Base-by-base conservation (phyloP, 495 filamentous ascomycete genomes). In the Xylaria telfairii region DNA sequence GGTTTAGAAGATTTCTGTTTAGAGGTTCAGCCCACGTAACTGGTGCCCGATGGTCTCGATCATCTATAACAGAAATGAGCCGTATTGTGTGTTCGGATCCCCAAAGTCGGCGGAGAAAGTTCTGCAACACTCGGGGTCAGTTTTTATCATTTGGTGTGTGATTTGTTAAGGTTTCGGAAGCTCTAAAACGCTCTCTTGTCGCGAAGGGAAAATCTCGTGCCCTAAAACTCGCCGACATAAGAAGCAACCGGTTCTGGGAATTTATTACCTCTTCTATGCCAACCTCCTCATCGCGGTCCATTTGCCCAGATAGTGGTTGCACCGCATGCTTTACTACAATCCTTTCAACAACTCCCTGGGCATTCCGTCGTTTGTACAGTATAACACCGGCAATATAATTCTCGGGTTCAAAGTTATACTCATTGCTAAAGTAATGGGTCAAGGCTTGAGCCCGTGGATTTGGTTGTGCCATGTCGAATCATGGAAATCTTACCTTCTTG, bases 51-150 rank as follows among this genome's bases (percentile, higher is more conserved):
- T 66, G 44, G 10, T 17, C 1, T 51, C 24, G 15, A 51, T 51
- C 44, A n/a, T 39, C 21, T 24, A 34, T 15, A 1, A 66, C 6
- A 24, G 64, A 37, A 0, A 53, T 2, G 21, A 66, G 46, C n/a
- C 47, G 47, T 17, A 41, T 37, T n/a, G 9, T 53, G 32, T 66
- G 47, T 42, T 66, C 64, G 4, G 64, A 41, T 26, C 64, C 64
- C 64, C 64, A 66, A 12, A 53, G 47, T 53, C 32, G 32, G 3
- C 4, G n/a, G 2, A 54, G 19, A 15, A 66, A 1, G 12, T 47
- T 47, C 34, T 37, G 34, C 34, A 37, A 37, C 34, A 8, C 34
- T 37, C 8, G 34, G 34, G 8, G 34, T 37, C 34, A 37, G 34
- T 37, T 37, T 37, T 37, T 37, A 37, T 8, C 8, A 37, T 37